phyloP scores from a whole-genome alignment of 345 rosid species.

The Litchi chinensis region DNA sequence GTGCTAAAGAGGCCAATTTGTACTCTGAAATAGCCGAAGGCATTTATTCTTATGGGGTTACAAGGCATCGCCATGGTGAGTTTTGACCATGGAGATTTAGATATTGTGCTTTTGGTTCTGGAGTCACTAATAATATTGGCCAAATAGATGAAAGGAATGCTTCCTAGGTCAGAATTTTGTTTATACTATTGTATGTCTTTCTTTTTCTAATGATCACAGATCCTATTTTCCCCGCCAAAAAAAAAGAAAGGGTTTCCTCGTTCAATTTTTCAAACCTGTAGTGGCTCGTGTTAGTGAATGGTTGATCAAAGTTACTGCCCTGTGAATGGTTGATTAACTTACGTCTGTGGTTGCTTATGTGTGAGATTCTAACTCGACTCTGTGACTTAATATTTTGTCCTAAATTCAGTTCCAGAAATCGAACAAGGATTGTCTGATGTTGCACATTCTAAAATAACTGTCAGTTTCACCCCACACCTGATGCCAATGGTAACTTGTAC shows the following conservation, averaged over 20 bases:
- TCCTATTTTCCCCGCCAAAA: not conserved
- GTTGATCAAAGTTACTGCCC: not conserved
- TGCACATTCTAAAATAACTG: conserved; percentile 65
- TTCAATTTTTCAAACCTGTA: not conserved
- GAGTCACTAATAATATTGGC: not conserved
- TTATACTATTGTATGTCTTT: not conserved
- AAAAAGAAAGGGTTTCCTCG: not conserved
- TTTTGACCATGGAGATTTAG: conserved; percentile 9
- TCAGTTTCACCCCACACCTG: conserved; percentile 97
- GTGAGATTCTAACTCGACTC: not conserved
- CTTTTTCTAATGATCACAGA: not conserved
- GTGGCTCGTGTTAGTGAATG: not conserved
- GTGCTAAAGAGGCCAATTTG: conserved; percentile 85
- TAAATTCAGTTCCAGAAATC: conserved; percentile 87
- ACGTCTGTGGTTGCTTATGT: not conserved
- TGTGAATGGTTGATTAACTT: not conserved
- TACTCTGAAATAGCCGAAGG: conserved; percentile 91
- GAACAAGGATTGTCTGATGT: conserved; percentile 91
- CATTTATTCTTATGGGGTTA: conserved; percentile 88
- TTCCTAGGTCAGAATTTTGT: not conserved
- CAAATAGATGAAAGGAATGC: not conserved
- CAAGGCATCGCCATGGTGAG: conserved; percentile 93
- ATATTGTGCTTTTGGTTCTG: not conserved
- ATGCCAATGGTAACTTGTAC: conserved; percentile 87
- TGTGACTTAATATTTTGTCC: conserved; percentile 19